phyloP scores from a whole-genome alignment of 2,329 filamentous ascomycete genomes.

The Aureobasidium sp. region DNA sequence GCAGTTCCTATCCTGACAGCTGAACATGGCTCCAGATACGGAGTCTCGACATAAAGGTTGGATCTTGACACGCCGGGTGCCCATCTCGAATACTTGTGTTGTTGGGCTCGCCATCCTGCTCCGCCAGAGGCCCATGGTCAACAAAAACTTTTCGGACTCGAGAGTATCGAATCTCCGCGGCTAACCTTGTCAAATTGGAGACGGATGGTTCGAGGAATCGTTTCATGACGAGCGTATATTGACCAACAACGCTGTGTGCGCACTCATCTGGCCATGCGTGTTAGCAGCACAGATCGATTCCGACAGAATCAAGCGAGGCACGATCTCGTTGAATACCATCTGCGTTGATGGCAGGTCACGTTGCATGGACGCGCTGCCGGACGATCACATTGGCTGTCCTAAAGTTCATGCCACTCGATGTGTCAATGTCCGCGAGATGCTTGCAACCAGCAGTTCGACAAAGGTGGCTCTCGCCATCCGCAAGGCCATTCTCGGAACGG shows the following conservation, averaged over 20 bases:
- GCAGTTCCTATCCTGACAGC: neutral
- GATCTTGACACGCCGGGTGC: neutral
- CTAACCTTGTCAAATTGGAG: neutral
- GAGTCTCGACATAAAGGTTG: neutral
- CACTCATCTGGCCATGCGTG: neutral
- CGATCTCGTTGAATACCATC: neutral
- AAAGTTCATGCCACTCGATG: neutral
- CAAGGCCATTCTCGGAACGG: neutral
- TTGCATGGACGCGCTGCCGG: neutral
- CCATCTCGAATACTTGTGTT: neutral
- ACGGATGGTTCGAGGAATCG: neutral
- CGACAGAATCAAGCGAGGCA: neutral
- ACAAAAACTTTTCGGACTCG: neutral
- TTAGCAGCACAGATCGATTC: neutral
- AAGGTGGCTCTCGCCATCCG: neutral
- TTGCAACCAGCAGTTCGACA: neutral
- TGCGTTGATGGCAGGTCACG: neutral
- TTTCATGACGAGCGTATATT: neutral
- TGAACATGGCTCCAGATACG: neutral
- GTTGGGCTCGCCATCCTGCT: neutral
- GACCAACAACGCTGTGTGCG: neutral
- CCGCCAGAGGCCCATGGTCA: neutral
- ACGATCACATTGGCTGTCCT: neutral
- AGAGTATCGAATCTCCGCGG: neutral
- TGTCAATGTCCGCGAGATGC: neutral